Percentiles rank a stretch among this genome's conserved stretches.
Evolutionary conservation across 75 land plant genomes (phyloP).

Genomic region (Pinus albicaulis): DNA sequence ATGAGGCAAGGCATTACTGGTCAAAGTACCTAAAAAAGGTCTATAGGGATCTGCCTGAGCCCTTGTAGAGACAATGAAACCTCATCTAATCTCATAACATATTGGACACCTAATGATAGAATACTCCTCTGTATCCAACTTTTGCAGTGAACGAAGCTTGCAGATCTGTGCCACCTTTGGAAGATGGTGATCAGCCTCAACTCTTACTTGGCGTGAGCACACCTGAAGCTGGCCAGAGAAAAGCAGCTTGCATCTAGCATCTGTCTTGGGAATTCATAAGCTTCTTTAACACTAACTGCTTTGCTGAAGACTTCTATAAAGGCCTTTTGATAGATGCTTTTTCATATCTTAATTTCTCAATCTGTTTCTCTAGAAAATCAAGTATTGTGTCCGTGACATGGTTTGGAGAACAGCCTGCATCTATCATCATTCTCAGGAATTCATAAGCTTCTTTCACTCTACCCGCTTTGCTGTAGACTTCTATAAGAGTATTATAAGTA

Average conservation of each 20-base stretch:
- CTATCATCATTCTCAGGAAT: slow-evolving; percentile 60
- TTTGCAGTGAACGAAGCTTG: neutral
- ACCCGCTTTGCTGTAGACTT: slow-evolving; percentile 56
- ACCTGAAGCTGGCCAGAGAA: neutral
- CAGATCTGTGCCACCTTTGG: neutral
- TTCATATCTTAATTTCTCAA: slow-evolving; percentile 47
- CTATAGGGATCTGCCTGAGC: neutral
- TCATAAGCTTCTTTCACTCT: slow-evolving; percentile 60
- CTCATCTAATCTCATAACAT: neutral
- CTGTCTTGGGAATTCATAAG: slow-evolving; percentile 48
- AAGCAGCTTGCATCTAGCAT: slow-evolving; percentile 57
- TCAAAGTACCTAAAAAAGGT: neutral
- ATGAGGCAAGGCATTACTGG: neutral
- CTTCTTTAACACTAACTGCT: slow-evolving; percentile 55
- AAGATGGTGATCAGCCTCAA: neutral
- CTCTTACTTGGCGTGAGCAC: neutral
- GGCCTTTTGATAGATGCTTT: slow-evolving; percentile 26
- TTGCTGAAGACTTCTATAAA: slow-evolving; percentile 55
- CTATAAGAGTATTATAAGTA: slow-evolving; percentile 68
- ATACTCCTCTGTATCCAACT: neutral
- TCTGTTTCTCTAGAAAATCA: slow-evolving; percentile 51
- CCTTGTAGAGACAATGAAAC: neutral
- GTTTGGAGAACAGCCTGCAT: slow-evolving; percentile 59
- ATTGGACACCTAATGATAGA: neutral
- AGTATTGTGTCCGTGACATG: slow-evolving; percentile 63